Evolutionary conservation across 495 filamentous ascomycete genomes (phyloP), one percentile per base, ranked within the genome.

Genomic region (Penicillium paxilli): DNA sequence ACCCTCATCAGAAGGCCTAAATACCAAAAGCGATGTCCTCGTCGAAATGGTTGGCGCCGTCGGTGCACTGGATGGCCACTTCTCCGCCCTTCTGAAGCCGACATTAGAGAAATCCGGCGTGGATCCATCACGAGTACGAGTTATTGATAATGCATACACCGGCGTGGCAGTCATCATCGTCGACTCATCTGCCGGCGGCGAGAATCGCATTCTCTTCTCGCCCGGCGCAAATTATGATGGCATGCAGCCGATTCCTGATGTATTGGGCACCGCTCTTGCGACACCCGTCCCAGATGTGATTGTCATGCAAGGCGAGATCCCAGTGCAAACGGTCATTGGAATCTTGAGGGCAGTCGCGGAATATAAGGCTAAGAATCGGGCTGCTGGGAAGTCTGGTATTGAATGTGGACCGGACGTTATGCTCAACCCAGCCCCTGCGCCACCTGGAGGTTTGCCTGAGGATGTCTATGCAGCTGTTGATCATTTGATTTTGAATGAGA

Each of bases 271-370:
- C 19, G 65, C 65, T 16, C 48, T 74, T 5, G 60, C 58, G 28
- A 47, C 62, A 5, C 77, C 75, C 1, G 59, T 70, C 11, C 83
- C 87, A 6, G 82, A 87, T 57, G 62, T 95, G 24, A 78, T 96
- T 11, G 79, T 98, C 19, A 80, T 97, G 80, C 94, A 98, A 75
- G 79, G 94, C 1, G 94, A 98, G 69, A 90, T 93, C 10, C 92
- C 91, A 0, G 58, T 89, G 2, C 70, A 78, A 4, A 90, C 90
- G 0, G 84, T 91, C 0, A 65, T 95, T 7, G 77, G 83, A 14
- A 86, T 87, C 17, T 68, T 96, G 22, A 44, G 68, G 19, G 66
- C 66, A 21, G 50, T 76, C 20, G 63, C 52, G 12, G 50, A 55
- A 23, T 69, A 54, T 52, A 74, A 73, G 49, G 57, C 60, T 20